phyloP scores from a whole-genome alignment of 2,329 filamentous ascomycete genomes.

The Paracorniculantispora psalliotae region DNA sequence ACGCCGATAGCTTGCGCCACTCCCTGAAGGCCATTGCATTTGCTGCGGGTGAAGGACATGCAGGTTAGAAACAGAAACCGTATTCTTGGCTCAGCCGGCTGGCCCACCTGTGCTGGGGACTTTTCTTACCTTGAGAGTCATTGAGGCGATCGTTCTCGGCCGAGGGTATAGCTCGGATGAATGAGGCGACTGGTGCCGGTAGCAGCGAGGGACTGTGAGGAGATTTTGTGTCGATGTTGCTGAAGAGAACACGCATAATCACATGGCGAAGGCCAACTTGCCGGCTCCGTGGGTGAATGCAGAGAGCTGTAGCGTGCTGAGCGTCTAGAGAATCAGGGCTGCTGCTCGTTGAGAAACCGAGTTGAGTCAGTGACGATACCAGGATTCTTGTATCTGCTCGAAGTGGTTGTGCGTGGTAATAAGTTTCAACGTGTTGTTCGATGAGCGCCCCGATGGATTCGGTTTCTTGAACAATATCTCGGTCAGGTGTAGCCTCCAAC shows the following conservation, averaged over 20 bases:
- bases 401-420: slow-evolving; percentile 31
- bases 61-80: background rate
- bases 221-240: slow-evolving; percentile 28
- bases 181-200: slow-evolving; percentile 27
- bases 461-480: slow-evolving; percentile 30
- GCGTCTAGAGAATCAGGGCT: slow-evolving; percentile 25
- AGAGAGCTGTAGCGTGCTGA: slow-evolving; percentile 24
- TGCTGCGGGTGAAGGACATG: slow-evolving; percentile 17
- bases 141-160: slow-evolving; percentile 20
- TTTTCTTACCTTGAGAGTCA: slow-evolving; percentile 26
- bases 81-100: no score
- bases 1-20: slow-evolving; percentile 40
- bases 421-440: slow-evolving; percentile 34
- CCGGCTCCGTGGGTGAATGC: slow-evolving; percentile 28
- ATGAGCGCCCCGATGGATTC: slow-evolving; percentile 31
- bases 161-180: slow-evolving; percentile 26
- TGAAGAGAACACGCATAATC: slow-evolving; percentile 31
- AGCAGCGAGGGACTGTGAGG: slow-evolving; percentile 30
- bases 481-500: slow-evolving; percentile 31
- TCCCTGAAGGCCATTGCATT: slow-evolving; percentile 30
- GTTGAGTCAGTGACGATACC: slow-evolving; percentile 9
- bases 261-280: slow-evolving; percentile 32
- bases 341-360: background rate
- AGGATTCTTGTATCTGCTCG: slow-evolving; percentile 18
- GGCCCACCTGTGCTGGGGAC: background rate